Evolutionary conservation across 805 yeast genomes (phyloP), one percentile per base, ranked within the genome.

Genomic region (Candida maltosa): DNA sequence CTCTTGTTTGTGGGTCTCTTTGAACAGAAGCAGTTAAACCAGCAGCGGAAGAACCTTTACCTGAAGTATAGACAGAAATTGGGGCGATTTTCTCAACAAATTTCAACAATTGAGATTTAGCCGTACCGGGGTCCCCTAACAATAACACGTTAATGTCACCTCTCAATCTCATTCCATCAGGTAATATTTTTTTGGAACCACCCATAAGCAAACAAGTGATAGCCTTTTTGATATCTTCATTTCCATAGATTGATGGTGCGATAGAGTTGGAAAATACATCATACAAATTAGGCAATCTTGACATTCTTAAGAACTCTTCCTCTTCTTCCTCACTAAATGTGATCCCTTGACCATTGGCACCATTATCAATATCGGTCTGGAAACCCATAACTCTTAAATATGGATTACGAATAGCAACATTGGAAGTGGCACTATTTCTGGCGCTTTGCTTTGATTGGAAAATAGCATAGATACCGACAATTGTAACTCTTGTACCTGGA

Each of bases 31-130:
- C 98, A 2, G 99, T 93, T 61, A 93, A 75, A 79, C 99, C 99
- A 2, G 97, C 99, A 2, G 99, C 99, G 8, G 97, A 91, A 0
- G 98, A 91, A 52, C 99, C 99, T 56, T 93, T 93, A 68, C 99
- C 99, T 0, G 97, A 88, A 0, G 99, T 91, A 60, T 91, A 93
- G 25, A 93, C 89, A 3, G 97, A 80, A 39, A 91, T 87, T 9
- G 97, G 97, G 4, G 96, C 78, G 15, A 86, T 88, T 54, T 91
- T 89, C 56, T 93, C 97, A 14, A 88, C 97, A 48, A 91, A 93
- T 59, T 93, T 93, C 52, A 93, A 73, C 43, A 93, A 65, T 67
- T 93, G 99, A 8, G 98, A 93, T 59, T 93, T 93, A 33, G 98
- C 97, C 15, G 98, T 93, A 68, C 98, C 98, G 16, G 99, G 99